Evolutionary conservation across 192 early-diverging fungal genomes (phyloP).

Genomic region (Rhizophagus clarus): DNA sequence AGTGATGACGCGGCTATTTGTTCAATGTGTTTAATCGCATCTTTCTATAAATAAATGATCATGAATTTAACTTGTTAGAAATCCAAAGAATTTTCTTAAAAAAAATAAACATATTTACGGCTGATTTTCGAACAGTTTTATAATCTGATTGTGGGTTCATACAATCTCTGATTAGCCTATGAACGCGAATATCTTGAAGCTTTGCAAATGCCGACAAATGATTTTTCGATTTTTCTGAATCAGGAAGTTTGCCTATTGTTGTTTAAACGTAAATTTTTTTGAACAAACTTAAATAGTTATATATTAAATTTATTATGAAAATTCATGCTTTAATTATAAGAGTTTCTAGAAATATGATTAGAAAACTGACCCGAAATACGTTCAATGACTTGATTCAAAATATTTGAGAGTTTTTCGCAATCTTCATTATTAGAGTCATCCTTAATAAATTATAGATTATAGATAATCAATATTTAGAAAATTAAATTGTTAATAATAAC

Average conservation of each 20-base stretch:
- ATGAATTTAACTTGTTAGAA: background rate
- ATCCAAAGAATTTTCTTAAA: background rate
- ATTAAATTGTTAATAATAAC: background rate
- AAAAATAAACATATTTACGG: conserved; percentile 37
- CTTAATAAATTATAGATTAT: conserved; percentile 14
- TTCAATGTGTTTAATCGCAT: conserved; percentile 68
- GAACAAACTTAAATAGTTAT: no score
- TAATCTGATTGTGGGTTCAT: conserved; percentile 73
- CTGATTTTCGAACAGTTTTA: conserved; percentile 69
- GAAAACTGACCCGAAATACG: conserved; percentile 53
- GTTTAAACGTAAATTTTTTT: no score
- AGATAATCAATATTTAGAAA: background rate
- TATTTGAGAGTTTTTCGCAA: conserved; percentile 46
- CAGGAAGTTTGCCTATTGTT: conserved; percentile 57
- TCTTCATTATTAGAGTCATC: conserved; percentile 47
- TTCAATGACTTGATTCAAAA: conserved; percentile 54
- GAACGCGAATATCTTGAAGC: conserved; percentile 66
- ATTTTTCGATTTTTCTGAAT: conserved; percentile 61
- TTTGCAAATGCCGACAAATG: conserved; percentile 72
- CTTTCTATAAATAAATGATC: conserved; percentile 40
- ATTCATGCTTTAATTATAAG: background rate
- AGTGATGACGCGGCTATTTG: conserved; percentile 55
- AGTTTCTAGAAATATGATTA: background rate
- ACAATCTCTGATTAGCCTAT: conserved; percentile 65
- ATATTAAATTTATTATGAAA: background rate